Conservation (phyloP, 192 early-diverging fungal genomes). For the Backusella australiensis region DNA sequence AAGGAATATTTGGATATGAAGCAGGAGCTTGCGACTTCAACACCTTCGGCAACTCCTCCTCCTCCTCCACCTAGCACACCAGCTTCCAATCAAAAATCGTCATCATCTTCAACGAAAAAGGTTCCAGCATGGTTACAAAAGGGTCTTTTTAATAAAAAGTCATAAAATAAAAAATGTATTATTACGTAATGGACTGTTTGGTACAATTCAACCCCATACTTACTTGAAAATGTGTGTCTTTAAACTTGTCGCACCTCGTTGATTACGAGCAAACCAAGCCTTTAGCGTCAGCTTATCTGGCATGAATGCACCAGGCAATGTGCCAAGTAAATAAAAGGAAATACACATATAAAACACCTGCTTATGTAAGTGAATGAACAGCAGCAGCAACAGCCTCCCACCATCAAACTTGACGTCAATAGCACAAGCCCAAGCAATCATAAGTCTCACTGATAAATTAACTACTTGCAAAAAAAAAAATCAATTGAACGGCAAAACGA, state of each 20-base stretch:
- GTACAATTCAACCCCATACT: no score
- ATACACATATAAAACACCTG: no score
- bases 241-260: no score
- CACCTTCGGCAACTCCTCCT: neutral
- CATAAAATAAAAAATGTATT: neutral
- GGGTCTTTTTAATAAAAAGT: slow-evolving; percentile 30
- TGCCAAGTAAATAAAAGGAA: no score
- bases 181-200: neutral
- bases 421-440: neutral
- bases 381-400: neutral
- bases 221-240: no score
- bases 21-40: neutral
- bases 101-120: neutral
- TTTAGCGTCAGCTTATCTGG: no score
- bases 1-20: slow-evolving; percentile 19
- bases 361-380: neutral
- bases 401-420: neutral
- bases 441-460: neutral
- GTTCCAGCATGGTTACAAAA: slow-evolving; percentile 31
- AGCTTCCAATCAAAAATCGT: neutral
- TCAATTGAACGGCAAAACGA: neutral
- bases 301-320: no score
- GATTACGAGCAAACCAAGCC: no score
- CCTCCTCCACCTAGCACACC: neutral
- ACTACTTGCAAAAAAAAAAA: no score